Evolutionary conservation across 371 early-diverging fungal species (phyloP), one percentile per base, ranked within the genome.

Genomic region (Syncephalastrum sp.): DNA sequence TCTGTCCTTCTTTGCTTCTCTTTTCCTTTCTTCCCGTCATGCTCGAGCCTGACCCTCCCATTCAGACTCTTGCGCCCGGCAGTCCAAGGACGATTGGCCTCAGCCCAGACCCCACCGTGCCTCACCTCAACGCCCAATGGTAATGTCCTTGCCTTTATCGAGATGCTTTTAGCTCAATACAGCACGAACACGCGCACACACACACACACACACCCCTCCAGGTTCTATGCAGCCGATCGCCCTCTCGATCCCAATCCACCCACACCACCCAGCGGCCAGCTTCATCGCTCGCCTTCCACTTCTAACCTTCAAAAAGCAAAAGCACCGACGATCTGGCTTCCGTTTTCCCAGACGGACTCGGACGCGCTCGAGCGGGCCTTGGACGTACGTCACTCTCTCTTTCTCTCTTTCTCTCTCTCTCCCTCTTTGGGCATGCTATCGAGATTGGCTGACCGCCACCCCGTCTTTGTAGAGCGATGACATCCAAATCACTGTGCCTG

Each of bases 311-410:
- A 53, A 6, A 64, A 64, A 45, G 24, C 33, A 14, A 54, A 53
- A 49, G 69, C 69, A 1, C 65, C 81, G 21, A 66, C 75, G 16
- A 74, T 64, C 33, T 86, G 86, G 86, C 72, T 80, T 2, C 75
- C 86, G 19, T 84, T 86, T 60, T 81, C 82, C 44, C 71, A 78
- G 29, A 70, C 82, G 16, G 86, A 86, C 57, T 80, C 84, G 5
- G 62, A 60, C 51, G 82, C 84, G 14, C 66, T 86, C 5, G 86
- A 86, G 60, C 68, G 69, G 44, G 83, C 83, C 15, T 83, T 76
- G 54, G 70, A 72, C 63, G 78, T 77, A 68, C 53, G 16, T 27
- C 4, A 23, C 44, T 17, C 4, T 16, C 23, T 14, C n/a, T 46
- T 16, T 3, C 29, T 29, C 38, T 25, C n/a, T n/a, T n/a, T n/a